A percentile compares a stretch with the other conserved stretches of the same genome.
phyloP scores from a whole-genome alignment of 2,329 filamentous ascomycete species.

The Xylaria multiplex region DNA sequence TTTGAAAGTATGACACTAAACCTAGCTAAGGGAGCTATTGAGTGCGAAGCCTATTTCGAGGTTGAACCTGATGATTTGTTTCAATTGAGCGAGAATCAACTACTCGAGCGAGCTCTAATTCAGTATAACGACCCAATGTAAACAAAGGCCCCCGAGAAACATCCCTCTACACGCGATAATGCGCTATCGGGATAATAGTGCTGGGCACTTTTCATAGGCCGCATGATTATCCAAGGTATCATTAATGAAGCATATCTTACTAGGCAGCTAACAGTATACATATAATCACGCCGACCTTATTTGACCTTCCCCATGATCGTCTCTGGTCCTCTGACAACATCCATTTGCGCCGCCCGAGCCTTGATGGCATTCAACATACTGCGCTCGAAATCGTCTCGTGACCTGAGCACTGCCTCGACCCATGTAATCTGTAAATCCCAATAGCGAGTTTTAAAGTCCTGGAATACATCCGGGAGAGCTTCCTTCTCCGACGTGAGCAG shows the following conservation, averaged over 20 bases:
- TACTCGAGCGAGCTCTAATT: slow-evolving; percentile 24
- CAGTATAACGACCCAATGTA: background rate
- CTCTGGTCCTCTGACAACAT: slow-evolving; percentile 81
- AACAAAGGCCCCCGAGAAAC: background rate
- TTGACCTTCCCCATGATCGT: slow-evolving; percentile 96
- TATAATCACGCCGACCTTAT: slow-evolving; percentile 52
- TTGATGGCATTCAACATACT: slow-evolving; percentile 90
- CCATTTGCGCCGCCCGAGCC: slow-evolving; percentile 84
- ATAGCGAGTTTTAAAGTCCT: slow-evolving; percentile 83
- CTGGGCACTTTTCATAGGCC: background rate
- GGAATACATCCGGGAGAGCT: slow-evolving; percentile 79
- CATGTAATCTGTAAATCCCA: slow-evolving; percentile 95
- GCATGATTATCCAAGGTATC: slow-evolving; percentile 35
- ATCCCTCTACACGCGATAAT: background rate
- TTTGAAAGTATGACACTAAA: no score
- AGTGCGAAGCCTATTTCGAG: slow-evolving; percentile 11
- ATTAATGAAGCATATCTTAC: slow-evolving; percentile 30
- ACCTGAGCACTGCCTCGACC: slow-evolving; percentile 90
- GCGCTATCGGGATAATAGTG: no score
- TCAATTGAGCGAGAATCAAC: slow-evolving; percentile 4
- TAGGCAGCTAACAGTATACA: slow-evolving; percentile 29
- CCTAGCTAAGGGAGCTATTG: background rate
- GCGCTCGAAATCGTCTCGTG: slow-evolving; percentile 92
- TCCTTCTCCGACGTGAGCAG: slow-evolving; percentile 82
- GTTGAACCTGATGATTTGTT: background rate